A percentile compares a stretch with the other conserved stretches of the same genome.
Conservation (phyloP, 192 early-diverging fungal species). For the Rhizophagus sp. region DNA sequence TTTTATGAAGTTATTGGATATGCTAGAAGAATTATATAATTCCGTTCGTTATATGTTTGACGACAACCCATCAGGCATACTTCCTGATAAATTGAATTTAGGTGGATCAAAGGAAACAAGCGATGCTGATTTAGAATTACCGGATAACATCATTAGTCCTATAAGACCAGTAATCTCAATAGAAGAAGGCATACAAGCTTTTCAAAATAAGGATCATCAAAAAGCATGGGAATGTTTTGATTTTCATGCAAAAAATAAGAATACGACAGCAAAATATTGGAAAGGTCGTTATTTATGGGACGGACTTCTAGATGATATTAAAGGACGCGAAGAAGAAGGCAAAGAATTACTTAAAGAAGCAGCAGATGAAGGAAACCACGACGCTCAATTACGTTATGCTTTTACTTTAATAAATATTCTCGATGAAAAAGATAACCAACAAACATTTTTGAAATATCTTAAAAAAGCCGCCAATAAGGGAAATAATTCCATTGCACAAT, state of each 20-base stretch:
- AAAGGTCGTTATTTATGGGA: slow-evolving; percentile 5
- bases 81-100: no score
- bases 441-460: neutral
- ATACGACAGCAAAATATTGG: neutral
- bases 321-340: neutral
- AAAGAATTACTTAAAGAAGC: neutral
- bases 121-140: no score
- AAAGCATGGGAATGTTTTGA: no score
- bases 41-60: no score
- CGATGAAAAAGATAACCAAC: neutral
- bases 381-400: slow-evolving; percentile 4
- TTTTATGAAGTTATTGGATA: no score
- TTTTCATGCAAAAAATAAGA: neutral
- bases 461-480: neutral
- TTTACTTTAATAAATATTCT: neutral
- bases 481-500: neutral
- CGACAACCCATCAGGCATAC: no score
- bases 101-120: neutral
- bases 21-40: no score
- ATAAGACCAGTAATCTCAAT: no score
- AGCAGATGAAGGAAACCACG: neutral
- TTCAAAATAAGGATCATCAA: no score
- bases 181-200: no score
- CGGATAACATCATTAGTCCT: no score
- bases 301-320: neutral